Conservation (phyloP, 2,329 filamentous ascomycete genomes). For the Sporothrix inflata region DNA sequence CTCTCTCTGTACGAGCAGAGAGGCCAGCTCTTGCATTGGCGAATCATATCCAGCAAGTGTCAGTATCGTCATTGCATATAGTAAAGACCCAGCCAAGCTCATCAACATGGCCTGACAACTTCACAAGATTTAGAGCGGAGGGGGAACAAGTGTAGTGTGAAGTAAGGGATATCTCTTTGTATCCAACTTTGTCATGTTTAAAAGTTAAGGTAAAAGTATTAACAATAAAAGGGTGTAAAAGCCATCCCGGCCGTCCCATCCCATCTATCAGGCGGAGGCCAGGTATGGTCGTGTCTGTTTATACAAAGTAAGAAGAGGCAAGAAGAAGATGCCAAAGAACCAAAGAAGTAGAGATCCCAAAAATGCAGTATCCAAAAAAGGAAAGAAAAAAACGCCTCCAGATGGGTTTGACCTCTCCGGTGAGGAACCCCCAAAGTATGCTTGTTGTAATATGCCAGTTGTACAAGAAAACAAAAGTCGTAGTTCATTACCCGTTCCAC, state of each 20-base stretch:
- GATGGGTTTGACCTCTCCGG: not conserved
- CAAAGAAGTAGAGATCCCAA: not conserved
- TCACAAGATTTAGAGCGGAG: no score
- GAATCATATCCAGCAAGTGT: not conserved
- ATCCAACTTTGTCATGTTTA: not conserved
- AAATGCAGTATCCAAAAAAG: not conserved
- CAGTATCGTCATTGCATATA: not conserved
- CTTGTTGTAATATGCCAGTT: conserved; percentile 5
- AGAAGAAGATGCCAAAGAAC: not conserved
- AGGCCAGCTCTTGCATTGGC: not conserved
- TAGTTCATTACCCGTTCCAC: not conserved
- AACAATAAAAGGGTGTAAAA: conserved; percentile 8
- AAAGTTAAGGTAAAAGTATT: not conserved
- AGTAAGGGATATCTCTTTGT: not conserved
- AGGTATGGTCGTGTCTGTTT: not conserved
- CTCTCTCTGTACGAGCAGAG: not conserved
- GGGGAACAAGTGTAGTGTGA: not conserved
- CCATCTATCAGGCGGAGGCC: not conserved
- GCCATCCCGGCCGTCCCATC: conserved; percentile 1
- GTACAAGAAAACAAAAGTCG: conserved; percentile 1
- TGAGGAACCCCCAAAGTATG: conserved; percentile 3
- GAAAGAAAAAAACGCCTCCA: not conserved
- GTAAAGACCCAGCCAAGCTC: no score
- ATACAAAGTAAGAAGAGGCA: not conserved
- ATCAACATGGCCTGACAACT: not conserved